Base-by-base conservation (phyloP, 352 stramenopile genomes). In the Pythium biforme region DNA sequence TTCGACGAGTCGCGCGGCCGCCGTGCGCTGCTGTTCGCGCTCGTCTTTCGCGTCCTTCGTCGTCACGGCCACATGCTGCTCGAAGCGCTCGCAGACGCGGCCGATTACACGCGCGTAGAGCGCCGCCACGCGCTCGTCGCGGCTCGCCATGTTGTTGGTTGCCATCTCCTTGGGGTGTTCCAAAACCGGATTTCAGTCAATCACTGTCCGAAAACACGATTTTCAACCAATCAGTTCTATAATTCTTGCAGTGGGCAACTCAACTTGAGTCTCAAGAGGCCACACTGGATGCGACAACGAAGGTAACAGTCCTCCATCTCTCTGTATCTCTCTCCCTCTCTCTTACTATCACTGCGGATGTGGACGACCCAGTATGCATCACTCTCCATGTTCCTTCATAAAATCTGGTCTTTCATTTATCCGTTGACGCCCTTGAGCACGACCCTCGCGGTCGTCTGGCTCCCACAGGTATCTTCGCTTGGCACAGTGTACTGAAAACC, bases 51-150 rank as follows among this genome's bases (percentile, higher is more conserved):
- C 68, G 33, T 82, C 55, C 12, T 63, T 45, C 23, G 53, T 59
- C 12, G 59, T 49, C 9, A 69, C 59, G 0, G 39, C 31, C 41
- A 74, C 57, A n/a, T 64, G 69, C 25, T 73, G 23, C 54, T 80
- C 57, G 43, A 86, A 86, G 9, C 65, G 64, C 45, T 59, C 54
- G 50, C 78, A 88, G 45, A 88, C 78, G 45, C 81, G 78, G n/a
- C 64, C 60, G 45, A 90, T 83, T 17, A 88, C 74, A 40, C 78
- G 78, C 54, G 72, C 53, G 58, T 90, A 90, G 55, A 90, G 83
- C 25, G 68, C 76, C 31, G 73, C 69, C 9, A 88, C 31, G 17
- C 49, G 66, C 50, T 70, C 72, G 19, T 72, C 55, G 9, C 34
- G 61, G 9, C 45, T 58, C 33, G n/a, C n/a, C 23, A 14, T 4